A percentile compares a stretch with the other conserved stretches of the same genome.
Evolutionary conservation across 805 yeast genomes (phyloP).

Genomic region (Tetrapisispora pingtungensis): DNA sequence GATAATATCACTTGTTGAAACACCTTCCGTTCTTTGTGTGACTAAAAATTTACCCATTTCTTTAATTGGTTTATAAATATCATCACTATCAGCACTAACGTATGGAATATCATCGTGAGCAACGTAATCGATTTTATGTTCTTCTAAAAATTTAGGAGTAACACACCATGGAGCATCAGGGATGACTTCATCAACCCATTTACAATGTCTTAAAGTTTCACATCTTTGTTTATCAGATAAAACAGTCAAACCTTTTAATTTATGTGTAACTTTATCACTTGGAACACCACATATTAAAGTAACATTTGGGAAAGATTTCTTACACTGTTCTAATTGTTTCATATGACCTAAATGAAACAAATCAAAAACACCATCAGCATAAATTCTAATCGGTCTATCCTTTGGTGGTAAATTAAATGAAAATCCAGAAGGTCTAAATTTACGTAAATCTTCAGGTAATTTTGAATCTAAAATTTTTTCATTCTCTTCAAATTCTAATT

Average conservation of each 20-base stretch:
- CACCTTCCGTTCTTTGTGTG: slow-evolving; percentile 94
- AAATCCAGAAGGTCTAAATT: slow-evolving; percentile 72
- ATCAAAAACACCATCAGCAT: slow-evolving; percentile 98
- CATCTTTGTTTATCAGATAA: slow-evolving; percentile 77
- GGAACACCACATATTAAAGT: slow-evolving; percentile 86
- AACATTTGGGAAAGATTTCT: slow-evolving; percentile 79
- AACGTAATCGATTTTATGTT: slow-evolving; percentile 85
- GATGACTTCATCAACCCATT: slow-evolving; percentile 96
- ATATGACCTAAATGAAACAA: slow-evolving; percentile 94
- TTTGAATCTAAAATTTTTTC: slow-evolving; percentile 55
- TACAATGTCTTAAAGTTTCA: slow-evolving; percentile 87
- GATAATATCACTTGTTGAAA: slow-evolving; percentile 90
- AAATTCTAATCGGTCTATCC: slow-evolving; percentile 82
- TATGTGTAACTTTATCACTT: slow-evolving; percentile 82
- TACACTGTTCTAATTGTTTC: slow-evolving; percentile 96
- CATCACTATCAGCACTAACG: slow-evolving; percentile 80
- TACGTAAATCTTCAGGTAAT: slow-evolving; percentile 60
- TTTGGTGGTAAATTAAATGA: slow-evolving; percentile 71
- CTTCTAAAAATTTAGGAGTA: slow-evolving; percentile 63
- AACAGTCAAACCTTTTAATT: slow-evolving; percentile 87
- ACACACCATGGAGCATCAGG: slow-evolving; percentile 95
- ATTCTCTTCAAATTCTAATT: slow-evolving; percentile 26
- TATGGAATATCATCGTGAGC: slow-evolving; percentile 98
- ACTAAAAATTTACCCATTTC: slow-evolving; percentile 83
- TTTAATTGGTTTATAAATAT: slow-evolving; percentile 87